Percentiles rank a stretch among this genome's conserved stretches.
phyloP scores from a whole-genome alignment of 441 rosid genomes.

The Croton setiger region DNA sequence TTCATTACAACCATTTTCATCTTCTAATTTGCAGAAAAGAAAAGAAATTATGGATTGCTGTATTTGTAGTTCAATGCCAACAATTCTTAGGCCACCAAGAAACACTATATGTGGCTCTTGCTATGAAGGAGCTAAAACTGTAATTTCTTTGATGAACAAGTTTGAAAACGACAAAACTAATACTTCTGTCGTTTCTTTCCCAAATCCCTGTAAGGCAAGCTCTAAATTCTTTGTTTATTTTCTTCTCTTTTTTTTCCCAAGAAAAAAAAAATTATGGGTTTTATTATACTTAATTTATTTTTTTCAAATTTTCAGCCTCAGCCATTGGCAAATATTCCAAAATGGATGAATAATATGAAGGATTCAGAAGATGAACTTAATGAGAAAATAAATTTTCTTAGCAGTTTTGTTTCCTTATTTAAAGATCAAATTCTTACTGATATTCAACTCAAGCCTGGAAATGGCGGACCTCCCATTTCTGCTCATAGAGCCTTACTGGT shows the following conservation, averaged over 20 bases:
- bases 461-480: constrained; percentile 45
- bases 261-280: too few species aligned
- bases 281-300: too few species aligned
- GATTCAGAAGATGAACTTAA: constrained; percentile 53
- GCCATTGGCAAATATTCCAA: constrained; percentile 54
- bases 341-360: constrained; percentile 60
- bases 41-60: constrained; percentile 71
- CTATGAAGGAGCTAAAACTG: constrained; percentile 60
- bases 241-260: neutral
- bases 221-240: constrained; percentile 11
- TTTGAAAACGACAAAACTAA: constrained; percentile 31
- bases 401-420: constrained; percentile 41
- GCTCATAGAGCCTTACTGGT: constrained; percentile 64
- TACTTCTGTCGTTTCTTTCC: constrained; percentile 25
- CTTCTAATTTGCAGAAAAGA: neutral
- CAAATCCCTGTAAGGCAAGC: constrained; percentile 67
- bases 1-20: neutral
- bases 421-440: constrained; percentile 62
- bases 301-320: constrained; percentile 27
- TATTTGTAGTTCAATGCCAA: constrained; percentile 68
- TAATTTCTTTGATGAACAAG: constrained; percentile 48
- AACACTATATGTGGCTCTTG: constrained; percentile 75
- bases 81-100: constrained; percentile 75
- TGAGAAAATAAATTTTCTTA: constrained; percentile 62
- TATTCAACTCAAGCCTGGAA: constrained; percentile 46